A percentile compares a stretch with the other conserved stretches of the same genome.
Conservation (phyloP, 1,139 yeast genomes). For the Tardiomyces blankii region DNA sequence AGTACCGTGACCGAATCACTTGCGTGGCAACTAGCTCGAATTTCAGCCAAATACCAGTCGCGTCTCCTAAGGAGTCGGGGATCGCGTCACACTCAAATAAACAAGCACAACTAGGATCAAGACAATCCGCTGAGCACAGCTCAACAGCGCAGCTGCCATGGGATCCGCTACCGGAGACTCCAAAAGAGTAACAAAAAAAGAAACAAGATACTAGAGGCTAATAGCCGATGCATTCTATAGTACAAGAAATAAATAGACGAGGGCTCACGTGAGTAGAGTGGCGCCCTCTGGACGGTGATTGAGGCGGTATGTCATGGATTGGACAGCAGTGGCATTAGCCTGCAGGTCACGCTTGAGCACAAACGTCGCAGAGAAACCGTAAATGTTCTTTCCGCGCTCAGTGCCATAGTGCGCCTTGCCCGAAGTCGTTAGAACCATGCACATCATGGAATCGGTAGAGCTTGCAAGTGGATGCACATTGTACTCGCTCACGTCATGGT, state of each 20-base stretch:
- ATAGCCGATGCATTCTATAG: background rate
- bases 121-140: too few relatives aligned
- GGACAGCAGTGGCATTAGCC: conserved; percentile 13
- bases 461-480: conserved; percentile 28
- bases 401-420: conserved; percentile 24
- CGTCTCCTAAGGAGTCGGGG: too few relatives aligned
- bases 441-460: conserved; percentile 7
- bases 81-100: too few relatives aligned
- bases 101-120: too few relatives aligned
- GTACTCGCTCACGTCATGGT: conserved; percentile 22
- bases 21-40: too few relatives aligned
- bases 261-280: conserved; percentile 9
- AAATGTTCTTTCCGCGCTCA: conserved; percentile 18
- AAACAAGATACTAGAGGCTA: too few relatives aligned
- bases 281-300: conserved; percentile 24
- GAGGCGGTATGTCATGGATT: conserved; percentile 24
- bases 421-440: conserved; percentile 19
- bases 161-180: too few relatives aligned
- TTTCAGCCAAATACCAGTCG: too few relatives aligned
- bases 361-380: conserved; percentile 24
- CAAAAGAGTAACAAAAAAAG: too few relatives aligned
- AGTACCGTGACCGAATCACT: too few relatives aligned
- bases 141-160: too few relatives aligned
- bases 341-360: conserved; percentile 15
- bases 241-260: background rate